Percentiles rank a stretch among this genome's conserved stretches.
phyloP scores from a whole-genome alignment of 2,329 filamentous ascomycete genomes.

The Samsoniella hepiali region DNA sequence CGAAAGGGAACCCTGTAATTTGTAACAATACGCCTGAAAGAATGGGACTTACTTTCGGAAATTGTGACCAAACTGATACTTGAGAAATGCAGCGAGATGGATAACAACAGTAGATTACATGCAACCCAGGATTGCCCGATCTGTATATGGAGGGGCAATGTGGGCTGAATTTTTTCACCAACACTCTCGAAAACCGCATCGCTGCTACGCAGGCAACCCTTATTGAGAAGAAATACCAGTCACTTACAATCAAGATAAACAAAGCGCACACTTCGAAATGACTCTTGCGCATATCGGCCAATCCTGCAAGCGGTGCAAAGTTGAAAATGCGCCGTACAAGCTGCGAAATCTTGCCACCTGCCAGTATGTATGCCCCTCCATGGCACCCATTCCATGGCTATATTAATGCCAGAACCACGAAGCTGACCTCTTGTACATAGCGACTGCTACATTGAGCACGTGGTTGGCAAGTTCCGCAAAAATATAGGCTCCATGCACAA shows the following conservation, averaged over 20 bases:
- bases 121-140: slow-evolving; percentile 11
- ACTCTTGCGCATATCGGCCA: neutral
- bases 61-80: neutral
- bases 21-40: neutral
- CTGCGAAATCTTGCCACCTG: slow-evolving; percentile 27
- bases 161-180: slow-evolving; percentile 14
- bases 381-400: slow-evolving; percentile 10
- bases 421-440: slow-evolving; percentile 21
- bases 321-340: slow-evolving; percentile 21
- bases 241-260: neutral
- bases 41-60: neutral
- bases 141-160: slow-evolving; percentile 15
- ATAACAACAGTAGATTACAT: neutral
- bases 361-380: slow-evolving; percentile 26
- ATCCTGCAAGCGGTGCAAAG: slow-evolving; percentile 26
- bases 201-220: neutral
- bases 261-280: neutral
- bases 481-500: slow-evolving; percentile 55
- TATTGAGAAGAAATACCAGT: neutral
- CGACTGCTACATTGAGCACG: slow-evolving; percentile 74
- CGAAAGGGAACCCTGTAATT: neutral
- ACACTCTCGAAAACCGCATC: neutral
- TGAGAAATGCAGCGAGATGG: neutral
- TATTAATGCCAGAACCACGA: neutral
- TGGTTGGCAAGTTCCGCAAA: slow-evolving; percentile 75